Percentiles rank a stretch among this genome's conserved stretches.
These are phyloP conservation scores for Wakefieldia striispora DNA, from an alignment of 768 basidiomycete genomes.

Conservation along the genomic window DNA sequence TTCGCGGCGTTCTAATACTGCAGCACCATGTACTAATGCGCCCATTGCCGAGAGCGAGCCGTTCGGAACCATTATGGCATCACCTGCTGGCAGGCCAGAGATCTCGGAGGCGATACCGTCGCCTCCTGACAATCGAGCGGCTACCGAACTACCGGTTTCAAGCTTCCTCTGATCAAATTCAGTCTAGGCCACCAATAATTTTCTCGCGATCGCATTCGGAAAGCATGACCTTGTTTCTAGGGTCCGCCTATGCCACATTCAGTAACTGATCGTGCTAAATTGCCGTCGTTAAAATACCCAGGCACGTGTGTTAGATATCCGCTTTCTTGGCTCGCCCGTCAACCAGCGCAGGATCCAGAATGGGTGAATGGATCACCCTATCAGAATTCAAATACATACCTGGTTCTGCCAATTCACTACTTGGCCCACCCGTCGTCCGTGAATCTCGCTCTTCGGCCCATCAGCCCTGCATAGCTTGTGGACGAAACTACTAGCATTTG, in stretches of 20 bases:
- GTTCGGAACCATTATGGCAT: conserved; percentile 32
- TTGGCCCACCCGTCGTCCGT: conserved; percentile 20
- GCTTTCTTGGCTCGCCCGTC: conserved; percentile 17
- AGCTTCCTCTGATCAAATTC: conserved; percentile 27
- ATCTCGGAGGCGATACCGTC: conserved; percentile 34
- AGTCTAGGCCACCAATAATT: conserved; percentile 22
- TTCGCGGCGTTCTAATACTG: conserved; percentile 20
- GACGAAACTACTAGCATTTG: neutral
- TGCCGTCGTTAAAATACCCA: conserved; percentile 20
- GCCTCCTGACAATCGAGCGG: conserved; percentile 34
- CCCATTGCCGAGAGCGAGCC: conserved; percentile 27
- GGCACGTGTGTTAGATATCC: conserved; percentile 20
- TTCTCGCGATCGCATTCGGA: conserved; percentile 27
- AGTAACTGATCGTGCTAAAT: conserved; percentile 25
- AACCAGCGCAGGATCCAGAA: neutral
- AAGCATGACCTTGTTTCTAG: conserved; percentile 29
- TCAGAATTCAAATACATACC: conserved; percentile 27
- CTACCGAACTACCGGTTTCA: conserved; percentile 29
- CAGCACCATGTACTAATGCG: conserved; percentile 21
- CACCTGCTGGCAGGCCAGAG: conserved; percentile 27
- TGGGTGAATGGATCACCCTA: conserved; percentile 24
- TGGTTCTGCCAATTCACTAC: conserved; percentile 7
- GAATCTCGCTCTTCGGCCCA: conserved; percentile 19
- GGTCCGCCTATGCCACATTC: conserved; percentile 30
- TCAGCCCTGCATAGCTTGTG: conserved; percentile 11